Percentiles rank a stretch among this genome's conserved stretches.
Conservation (phyloP, 2,329 filamentous ascomycete species). For the Colletotrichum costaricense region DNA sequence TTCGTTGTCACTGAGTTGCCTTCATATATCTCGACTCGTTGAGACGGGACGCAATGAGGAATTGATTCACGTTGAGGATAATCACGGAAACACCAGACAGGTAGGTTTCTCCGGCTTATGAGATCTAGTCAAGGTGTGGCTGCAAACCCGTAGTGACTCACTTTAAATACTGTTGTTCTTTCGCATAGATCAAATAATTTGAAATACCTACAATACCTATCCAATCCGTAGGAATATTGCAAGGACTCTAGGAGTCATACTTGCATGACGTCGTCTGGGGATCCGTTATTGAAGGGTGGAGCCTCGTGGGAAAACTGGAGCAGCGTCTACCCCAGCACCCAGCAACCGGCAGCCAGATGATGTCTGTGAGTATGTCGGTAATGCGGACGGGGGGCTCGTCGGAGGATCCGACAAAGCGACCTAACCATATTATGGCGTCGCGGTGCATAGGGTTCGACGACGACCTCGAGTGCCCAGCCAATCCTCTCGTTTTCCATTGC, state of each 20-base stretch:
- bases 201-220: not conserved
- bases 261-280: slow-evolving; percentile 35
- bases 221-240: not conserved
- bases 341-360: slow-evolving; percentile 24
- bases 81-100: too few relatives aligned
- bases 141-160: too few relatives aligned
- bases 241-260: slow-evolving; percentile 15
- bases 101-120: too few relatives aligned
- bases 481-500: not conserved
- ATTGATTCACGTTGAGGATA: too few relatives aligned
- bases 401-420: slow-evolving; percentile 21
- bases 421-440: not conserved
- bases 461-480: not conserved
- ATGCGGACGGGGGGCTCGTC: slow-evolving; percentile 20
- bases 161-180: too few relatives aligned
- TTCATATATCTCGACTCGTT: too few relatives aligned
- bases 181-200: not conserved
- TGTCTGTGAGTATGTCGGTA: slow-evolving; percentile 19
- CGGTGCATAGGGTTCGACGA: not conserved
- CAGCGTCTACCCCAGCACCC: slow-evolving; percentile 31
- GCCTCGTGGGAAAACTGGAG: slow-evolving; percentile 9
- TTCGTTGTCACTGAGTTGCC: too few relatives aligned
- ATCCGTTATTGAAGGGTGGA: slow-evolving; percentile 21
- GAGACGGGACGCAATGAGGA: too few relatives aligned
- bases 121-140: too few relatives aligned